phyloP scores from a whole-genome alignment of 164 flowering plant species.

The Pachysandra terminalis region DNA sequence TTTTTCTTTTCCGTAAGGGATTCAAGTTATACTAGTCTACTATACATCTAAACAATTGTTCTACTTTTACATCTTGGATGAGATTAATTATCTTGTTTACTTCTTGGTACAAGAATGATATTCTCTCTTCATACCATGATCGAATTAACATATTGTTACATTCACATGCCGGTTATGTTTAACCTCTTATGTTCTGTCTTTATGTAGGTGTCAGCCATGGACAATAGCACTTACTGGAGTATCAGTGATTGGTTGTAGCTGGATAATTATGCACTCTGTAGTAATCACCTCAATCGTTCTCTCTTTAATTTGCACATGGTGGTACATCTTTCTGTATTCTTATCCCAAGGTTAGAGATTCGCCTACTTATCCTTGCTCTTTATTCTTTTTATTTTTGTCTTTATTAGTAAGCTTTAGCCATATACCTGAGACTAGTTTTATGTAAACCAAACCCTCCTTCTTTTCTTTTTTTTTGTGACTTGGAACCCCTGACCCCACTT shows the following conservation, averaged over 20 bases:
- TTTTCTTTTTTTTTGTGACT: too few species aligned
- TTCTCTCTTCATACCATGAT: not conserved
- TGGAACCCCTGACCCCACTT: too few species aligned
- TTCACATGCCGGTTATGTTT: not conserved
- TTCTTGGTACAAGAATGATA: not conserved
- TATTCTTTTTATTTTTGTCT: not conserved
- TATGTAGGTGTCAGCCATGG: constrained; percentile 95
- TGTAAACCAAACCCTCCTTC: too few species aligned
- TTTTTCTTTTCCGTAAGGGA: too few species aligned
- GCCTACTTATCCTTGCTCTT: not conserved
- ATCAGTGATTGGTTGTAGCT: constrained; percentile 51
- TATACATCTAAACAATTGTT: too few species aligned
- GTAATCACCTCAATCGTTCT: constrained; percentile 37
- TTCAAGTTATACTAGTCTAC: too few species aligned
- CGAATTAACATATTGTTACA: not conserved
- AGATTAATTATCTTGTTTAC: too few species aligned
- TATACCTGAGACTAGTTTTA: too few species aligned
- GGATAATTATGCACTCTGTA: constrained; percentile 62
- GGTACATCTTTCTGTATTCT: constrained; percentile 86
- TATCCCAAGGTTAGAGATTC: constrained; percentile 77
- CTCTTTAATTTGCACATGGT: constrained; percentile 62
- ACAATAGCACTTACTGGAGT: constrained; percentile 76
- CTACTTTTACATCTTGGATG: too few species aligned
- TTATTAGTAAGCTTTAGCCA: not conserved
- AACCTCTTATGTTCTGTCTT: not conserved